These are phyloP conservation scores for Xylaria multiplex DNA, from an alignment of 2,329 filamentous ascomycete species.

Conservation along the genomic window DNA sequence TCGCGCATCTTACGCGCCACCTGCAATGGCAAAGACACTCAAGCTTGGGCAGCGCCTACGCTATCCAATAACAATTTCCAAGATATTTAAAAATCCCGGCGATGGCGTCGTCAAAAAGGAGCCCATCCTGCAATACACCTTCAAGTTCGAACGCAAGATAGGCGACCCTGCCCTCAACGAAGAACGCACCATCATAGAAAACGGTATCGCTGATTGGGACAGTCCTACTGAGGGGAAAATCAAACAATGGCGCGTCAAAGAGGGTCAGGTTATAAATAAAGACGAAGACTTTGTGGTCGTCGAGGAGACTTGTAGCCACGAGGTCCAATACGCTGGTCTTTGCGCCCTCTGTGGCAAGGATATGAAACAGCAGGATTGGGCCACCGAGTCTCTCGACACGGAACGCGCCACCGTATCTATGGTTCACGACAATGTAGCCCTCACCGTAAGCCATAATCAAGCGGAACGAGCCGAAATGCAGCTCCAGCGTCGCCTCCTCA, in stretches of 20 bases:
- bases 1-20: constrained; percentile 36
- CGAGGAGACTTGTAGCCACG: constrained; percentile 90
- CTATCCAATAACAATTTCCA: constrained; percentile 93
- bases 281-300: constrained; percentile 75
- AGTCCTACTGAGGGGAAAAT: constrained; percentile 85
- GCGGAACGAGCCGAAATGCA: constrained; percentile 86
- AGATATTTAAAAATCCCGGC: constrained; percentile 79
- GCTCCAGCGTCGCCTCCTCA: constrained; percentile 82
- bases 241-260: constrained; percentile 77
- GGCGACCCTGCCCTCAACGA: constrained; percentile 71
- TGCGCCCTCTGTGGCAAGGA: constrained; percentile 94
- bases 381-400: constrained; percentile 79
- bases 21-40: constrained; percentile 57
- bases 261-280: constrained; percentile 70
- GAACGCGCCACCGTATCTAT: constrained; percentile 93
- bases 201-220: constrained; percentile 79
- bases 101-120: constrained; percentile 81
- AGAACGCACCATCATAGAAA: constrained; percentile 73
- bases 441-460: constrained; percentile 85
- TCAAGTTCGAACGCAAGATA: constrained; percentile 80
- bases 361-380: constrained; percentile 92
- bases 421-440: constrained; percentile 87
- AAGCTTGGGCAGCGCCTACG: constrained; percentile 72
- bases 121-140: constrained; percentile 86
- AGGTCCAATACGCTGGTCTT: constrained; percentile 88